Percentiles rank a stretch among this genome's conserved stretches.
These are phyloP conservation scores for Sphaerosporella brunnea DNA, from an alignment of 495 filamentous ascomycete genomes.

Conservation along the genomic window DNA sequence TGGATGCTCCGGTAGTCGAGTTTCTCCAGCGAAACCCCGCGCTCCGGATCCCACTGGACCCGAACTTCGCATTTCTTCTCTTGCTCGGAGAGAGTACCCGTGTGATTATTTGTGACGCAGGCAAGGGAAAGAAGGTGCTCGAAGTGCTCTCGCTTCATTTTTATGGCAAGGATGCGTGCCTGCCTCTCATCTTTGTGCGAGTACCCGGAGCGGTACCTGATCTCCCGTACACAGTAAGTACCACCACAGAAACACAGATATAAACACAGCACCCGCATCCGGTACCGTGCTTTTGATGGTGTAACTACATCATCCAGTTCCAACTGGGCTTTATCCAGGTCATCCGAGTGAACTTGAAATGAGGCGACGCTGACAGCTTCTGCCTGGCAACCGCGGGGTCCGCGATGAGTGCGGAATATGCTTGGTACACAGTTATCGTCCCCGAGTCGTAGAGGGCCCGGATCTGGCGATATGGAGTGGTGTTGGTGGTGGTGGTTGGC, in stretches of 20 bases:
- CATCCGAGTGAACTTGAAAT: slow-evolving; percentile 39
- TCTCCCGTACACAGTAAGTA: too few species aligned
- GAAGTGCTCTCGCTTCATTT: slow-evolving; percentile 33
- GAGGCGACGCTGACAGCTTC: slow-evolving; percentile 34
- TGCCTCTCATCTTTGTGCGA: slow-evolving; percentile 34
- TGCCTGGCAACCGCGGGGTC: slow-evolving; percentile 35
- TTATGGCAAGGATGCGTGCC: slow-evolving; percentile 37
- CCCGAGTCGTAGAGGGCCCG: slow-evolving; percentile 32
- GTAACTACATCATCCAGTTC: slow-evolving; percentile 51
- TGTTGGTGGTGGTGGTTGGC: background rate
- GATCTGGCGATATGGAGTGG: slow-evolving; percentile 35
- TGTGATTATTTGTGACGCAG: too few species aligned
- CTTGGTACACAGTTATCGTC: slow-evolving; percentile 47
- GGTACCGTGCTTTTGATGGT: too few species aligned
- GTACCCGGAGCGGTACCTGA: slow-evolving; percentile 34
- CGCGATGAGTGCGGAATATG: slow-evolving; percentile 39
- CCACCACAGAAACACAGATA: too few species aligned
- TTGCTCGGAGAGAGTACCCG: too few species aligned
- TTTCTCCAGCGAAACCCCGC: slow-evolving; percentile 29
- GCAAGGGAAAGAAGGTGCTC: slow-evolving; percentile 27
- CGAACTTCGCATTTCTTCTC: too few species aligned
- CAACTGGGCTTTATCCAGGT: slow-evolving; percentile 53
- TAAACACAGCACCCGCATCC: too few species aligned
- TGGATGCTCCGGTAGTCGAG: slow-evolving; percentile 40
- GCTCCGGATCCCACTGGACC: slow-evolving; percentile 49